Percentiles rank a stretch among this genome's conserved stretches.
Conservation (phyloP, 2,329 filamentous ascomycete genomes). For the Ascochyta fabae region DNA sequence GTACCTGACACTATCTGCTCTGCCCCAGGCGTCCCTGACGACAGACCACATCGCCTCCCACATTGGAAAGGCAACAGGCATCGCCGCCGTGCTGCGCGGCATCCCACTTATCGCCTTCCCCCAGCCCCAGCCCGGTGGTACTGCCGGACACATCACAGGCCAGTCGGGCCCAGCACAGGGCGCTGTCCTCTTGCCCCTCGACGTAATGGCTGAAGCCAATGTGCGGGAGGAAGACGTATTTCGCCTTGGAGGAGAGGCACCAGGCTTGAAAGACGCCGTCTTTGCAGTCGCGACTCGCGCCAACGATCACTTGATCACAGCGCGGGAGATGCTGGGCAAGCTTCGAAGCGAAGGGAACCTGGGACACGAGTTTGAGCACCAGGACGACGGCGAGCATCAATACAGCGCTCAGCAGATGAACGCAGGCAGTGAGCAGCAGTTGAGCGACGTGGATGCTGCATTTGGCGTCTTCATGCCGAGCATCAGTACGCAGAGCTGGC, state of each 20-base stretch:
- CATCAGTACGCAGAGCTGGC: constrained; percentile 77
- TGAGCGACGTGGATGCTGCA: constrained; percentile 66
- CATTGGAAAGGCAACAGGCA: constrained; percentile 91
- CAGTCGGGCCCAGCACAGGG: constrained; percentile 61
- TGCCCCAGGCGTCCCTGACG: constrained; percentile 81
- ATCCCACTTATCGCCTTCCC: constrained; percentile 87
- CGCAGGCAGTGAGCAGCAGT: constrained; percentile 47
- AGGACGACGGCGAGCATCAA: constrained; percentile 73
- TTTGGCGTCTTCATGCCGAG: constrained; percentile 85
- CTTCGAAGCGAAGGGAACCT: constrained; percentile 74
- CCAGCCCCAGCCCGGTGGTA: constrained; percentile 63
- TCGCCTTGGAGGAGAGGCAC: constrained; percentile 76
- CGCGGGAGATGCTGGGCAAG: constrained; percentile 77
- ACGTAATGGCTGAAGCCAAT: constrained; percentile 83
- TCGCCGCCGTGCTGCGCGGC: constrained; percentile 83
- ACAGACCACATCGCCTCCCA: constrained; percentile 94
- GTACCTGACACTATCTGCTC: constrained; percentile 81
- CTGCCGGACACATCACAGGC: constrained; percentile 39
- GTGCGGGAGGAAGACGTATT: constrained; percentile 91
- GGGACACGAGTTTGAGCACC: constrained; percentile 88
- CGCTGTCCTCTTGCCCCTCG: constrained; percentile 80
- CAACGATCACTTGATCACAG: constrained; percentile 94
- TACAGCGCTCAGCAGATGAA: constrained; percentile 52
- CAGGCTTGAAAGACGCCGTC: constrained; percentile 84
- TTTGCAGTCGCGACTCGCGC: constrained; percentile 92